Conservation (phyloP, 2,329 filamentous ascomycete genomes). For the Dissoconium aciculare region DNA sequence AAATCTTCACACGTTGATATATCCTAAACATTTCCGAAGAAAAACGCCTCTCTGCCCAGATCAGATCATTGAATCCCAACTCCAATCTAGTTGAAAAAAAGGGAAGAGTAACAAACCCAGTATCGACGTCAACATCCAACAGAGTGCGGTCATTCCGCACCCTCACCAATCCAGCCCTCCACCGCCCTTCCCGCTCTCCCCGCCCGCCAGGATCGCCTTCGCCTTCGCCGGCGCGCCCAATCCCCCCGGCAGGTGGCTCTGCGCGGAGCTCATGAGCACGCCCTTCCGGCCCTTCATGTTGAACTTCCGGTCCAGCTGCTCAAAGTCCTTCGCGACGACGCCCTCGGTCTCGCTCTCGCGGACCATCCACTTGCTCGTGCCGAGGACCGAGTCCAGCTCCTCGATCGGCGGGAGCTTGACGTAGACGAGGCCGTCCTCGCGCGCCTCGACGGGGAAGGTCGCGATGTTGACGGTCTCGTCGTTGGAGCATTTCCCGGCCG, state of each 20-base stretch:
- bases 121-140: too few species aligned
- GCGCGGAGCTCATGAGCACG: constrained; percentile 20
- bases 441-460: constrained; percentile 62
- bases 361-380: constrained; percentile 65
- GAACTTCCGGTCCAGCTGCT: constrained; percentile 41
- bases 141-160: too few species aligned
- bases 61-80: too few species aligned
- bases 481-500: constrained; percentile 58
- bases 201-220: constrained; percentile 31
- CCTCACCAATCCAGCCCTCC: too few species aligned
- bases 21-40: too few species aligned
- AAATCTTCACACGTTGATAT: too few species aligned
- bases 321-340: constrained; percentile 32
- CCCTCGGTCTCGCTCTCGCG: constrained; percentile 48
- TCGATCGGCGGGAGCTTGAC: constrained; percentile 64
- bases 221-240: constrained; percentile 31
- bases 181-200: constrained; percentile 30
- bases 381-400: constrained; percentile 65
- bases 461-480: constrained; percentile 65
- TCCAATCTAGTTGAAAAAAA: too few species aligned
- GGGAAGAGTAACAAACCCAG: too few species aligned
- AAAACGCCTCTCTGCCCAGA: too few species aligned
- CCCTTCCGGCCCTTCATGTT: constrained; percentile 42
- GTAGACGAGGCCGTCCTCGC: constrained; percentile 64
- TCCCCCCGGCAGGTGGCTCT: constrained; percentile 32